Percentiles rank a stretch among this genome's conserved stretches.
Evolutionary conservation across 2,329 filamentous ascomycete species (phyloP).

Genomic region (Scleromitrula shiraiana): DNA sequence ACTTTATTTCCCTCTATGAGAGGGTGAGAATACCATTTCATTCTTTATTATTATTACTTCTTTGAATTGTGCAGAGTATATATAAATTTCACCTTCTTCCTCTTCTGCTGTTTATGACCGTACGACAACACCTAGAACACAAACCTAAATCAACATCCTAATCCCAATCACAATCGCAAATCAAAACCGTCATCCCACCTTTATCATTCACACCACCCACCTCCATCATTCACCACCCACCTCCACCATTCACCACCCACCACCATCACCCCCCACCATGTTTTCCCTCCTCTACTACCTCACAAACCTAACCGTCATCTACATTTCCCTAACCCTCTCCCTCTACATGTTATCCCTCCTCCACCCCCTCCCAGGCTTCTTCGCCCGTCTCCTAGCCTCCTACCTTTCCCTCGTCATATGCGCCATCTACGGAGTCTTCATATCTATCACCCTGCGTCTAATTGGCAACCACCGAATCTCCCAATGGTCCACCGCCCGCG

Average conservation of each 20-base stretch:
- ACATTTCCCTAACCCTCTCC: slow-evolving; percentile 41
- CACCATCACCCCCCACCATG: slow-evolving; percentile 17
- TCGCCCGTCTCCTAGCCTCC: slow-evolving; percentile 57
- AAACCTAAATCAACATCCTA: too few species aligned
- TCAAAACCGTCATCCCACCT: not conserved
- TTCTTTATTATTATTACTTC: not conserved
- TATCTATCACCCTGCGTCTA: slow-evolving; percentile 62
- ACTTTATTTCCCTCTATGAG: slow-evolving; percentile 22
- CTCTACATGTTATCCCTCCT: slow-evolving; percentile 57
- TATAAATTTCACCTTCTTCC: too few species aligned
- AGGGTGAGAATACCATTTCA: slow-evolving; percentile 15
- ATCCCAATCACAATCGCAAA: too few species aligned
- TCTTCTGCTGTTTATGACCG: too few species aligned
- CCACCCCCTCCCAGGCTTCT: slow-evolving; percentile 55
- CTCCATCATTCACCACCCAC: not conserved
- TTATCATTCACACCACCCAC: not conserved
- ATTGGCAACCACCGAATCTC: slow-evolving; percentile 66
- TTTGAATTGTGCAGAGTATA: too few species aligned
- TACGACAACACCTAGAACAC: too few species aligned
- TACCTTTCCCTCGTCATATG: slow-evolving; percentile 54
- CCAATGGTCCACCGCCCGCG: slow-evolving; percentile 76
- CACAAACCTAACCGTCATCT: slow-evolving; percentile 42
- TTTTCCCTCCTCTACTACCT: slow-evolving; percentile 28
- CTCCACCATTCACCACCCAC: not conserved
- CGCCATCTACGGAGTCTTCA: slow-evolving; percentile 67